phyloP scores from a whole-genome alignment of 179 eudicot genomes.

The Amaranthus tricolor region DNA sequence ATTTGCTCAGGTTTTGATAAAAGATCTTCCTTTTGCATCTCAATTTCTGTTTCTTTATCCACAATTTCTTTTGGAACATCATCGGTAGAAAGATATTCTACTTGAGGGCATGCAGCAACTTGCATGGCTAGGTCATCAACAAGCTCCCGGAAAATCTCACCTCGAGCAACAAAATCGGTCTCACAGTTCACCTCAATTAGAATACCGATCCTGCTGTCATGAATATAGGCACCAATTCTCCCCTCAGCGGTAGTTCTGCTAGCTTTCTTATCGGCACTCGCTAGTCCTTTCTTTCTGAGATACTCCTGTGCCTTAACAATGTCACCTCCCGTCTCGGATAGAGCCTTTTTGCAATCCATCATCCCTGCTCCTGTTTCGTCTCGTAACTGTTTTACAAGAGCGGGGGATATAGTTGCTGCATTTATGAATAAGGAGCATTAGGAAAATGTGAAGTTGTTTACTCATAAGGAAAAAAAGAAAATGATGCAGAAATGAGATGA shows the following conservation, averaged over 20 bases:
- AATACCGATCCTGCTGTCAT: slow-evolving; percentile 86
- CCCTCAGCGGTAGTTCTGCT: slow-evolving; percentile 92
- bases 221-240: slow-evolving; percentile 89
- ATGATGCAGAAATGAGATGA: background rate
- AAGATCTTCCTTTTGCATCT: slow-evolving; percentile 95
- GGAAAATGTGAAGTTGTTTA: slow-evolving; percentile 1
- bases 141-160: slow-evolving; percentile 81
- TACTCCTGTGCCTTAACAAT: slow-evolving; percentile 73
- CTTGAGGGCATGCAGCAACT: slow-evolving; percentile 99
- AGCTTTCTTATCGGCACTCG: slow-evolving; percentile 95
- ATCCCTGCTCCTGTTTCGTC: slow-evolving; percentile 96
- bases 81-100: slow-evolving; percentile 61
- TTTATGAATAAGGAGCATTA: slow-evolving; percentile 17
- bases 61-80: slow-evolving; percentile 74
- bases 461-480: background rate
- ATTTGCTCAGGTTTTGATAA: slow-evolving; percentile 86
- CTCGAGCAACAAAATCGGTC: slow-evolving; percentile 92
- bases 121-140: slow-evolving; percentile 97
- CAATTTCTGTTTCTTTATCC: slow-evolving; percentile 77
- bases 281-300: slow-evolving; percentile 91
- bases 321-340: slow-evolving; percentile 81
- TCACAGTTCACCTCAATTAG: slow-evolving; percentile 90
- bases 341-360: slow-evolving; percentile 99
- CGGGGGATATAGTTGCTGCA: slow-evolving; percentile 68
- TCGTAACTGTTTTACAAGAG: slow-evolving; percentile 90